Conservation (phyloP, 2,329 filamentous ascomycete genomes). For the Aspergillus sp. region DNA sequence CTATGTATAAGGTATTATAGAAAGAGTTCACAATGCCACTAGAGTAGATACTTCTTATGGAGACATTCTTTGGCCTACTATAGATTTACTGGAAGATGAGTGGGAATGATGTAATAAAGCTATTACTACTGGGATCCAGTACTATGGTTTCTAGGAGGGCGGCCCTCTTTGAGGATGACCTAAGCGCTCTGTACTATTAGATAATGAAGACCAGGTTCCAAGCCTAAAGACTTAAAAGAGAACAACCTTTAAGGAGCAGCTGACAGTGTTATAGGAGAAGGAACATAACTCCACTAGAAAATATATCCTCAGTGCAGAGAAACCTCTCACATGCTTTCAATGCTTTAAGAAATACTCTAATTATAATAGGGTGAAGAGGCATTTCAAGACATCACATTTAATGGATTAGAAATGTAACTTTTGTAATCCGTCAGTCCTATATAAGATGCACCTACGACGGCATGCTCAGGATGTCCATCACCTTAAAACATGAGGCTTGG, state of each 20-base stretch:
- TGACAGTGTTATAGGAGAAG: constrained; percentile 5
- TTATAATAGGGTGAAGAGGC: constrained; percentile 14
- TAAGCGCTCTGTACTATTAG: constrained; percentile 9
- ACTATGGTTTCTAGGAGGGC: constrained; percentile 15
- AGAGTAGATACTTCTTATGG: constrained; percentile 16
- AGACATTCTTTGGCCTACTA: constrained; percentile 15
- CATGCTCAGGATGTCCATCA: constrained; percentile 9
- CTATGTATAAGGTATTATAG: constrained; percentile 2
- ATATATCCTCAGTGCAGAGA: constrained; percentile 6
- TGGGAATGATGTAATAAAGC: constrained; percentile 14
- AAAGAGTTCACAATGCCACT: constrained; percentile 13
- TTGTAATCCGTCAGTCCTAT: constrained; percentile 10
- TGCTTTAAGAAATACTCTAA: constrained; percentile 14
- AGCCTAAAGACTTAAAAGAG: constrained; percentile 7
- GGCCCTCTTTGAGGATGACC: constrained; percentile 13
- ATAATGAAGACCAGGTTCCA: constrained; percentile 6
- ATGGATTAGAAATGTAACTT: constrained; percentile 15
- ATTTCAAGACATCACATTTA: constrained; percentile 16
- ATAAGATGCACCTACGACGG: constrained; percentile 14
- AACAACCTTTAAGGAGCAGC: too few relatives aligned
- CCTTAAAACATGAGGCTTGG: constrained; percentile 10
- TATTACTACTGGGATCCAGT: constrained; percentile 11
- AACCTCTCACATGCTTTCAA: constrained; percentile 13
- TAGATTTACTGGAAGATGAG: constrained; percentile 16
- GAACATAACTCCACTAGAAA: constrained; percentile 4